These are phyloP conservation scores for Termitomyces sp. DNA, from an alignment of 768 basidiomycete species.

Conservation along the genomic window DNA sequence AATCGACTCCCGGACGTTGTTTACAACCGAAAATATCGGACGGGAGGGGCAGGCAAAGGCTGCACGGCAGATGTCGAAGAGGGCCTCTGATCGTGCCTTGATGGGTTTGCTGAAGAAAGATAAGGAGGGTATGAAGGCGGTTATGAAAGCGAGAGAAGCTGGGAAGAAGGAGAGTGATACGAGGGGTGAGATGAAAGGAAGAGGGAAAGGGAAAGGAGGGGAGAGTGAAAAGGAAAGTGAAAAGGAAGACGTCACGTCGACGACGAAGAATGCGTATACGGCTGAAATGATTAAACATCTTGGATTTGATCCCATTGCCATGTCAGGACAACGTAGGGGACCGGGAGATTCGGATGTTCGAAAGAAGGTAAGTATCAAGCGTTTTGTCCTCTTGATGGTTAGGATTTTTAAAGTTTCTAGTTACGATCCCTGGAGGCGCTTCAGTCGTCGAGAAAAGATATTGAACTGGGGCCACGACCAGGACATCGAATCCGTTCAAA, in stretches of 20 bases:
- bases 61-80: constrained; percentile 53
- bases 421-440: constrained; percentile 42
- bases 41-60: constrained; percentile 78
- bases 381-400: neutral
- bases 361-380: constrained; percentile 48
- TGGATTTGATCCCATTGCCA: constrained; percentile 76
- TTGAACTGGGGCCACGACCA: constrained; percentile 59
- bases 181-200: constrained; percentile 12
- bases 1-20: constrained; percentile 40
- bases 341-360: constrained; percentile 36
- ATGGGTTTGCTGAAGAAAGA: constrained; percentile 60
- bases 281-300: constrained; percentile 64
- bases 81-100: constrained; percentile 60
- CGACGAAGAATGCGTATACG: constrained; percentile 53
- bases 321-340: constrained; percentile 41
- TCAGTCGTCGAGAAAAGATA: constrained; percentile 46
- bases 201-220: constrained; percentile 15
- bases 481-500: constrained; percentile 65
- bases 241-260: neutral
- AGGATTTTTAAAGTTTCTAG: constrained; percentile 2
- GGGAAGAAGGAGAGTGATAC: constrained; percentile 17
- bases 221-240: constrained; percentile 9
- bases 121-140: constrained; percentile 63
- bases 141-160: constrained; percentile 56
- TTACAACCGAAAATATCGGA: constrained; percentile 68